Evolutionary conservation across 2,329 filamentous ascomycete genomes (phyloP), one percentile per base, ranked within the genome.

Genomic region (Paecilomyces formosus): DNA sequence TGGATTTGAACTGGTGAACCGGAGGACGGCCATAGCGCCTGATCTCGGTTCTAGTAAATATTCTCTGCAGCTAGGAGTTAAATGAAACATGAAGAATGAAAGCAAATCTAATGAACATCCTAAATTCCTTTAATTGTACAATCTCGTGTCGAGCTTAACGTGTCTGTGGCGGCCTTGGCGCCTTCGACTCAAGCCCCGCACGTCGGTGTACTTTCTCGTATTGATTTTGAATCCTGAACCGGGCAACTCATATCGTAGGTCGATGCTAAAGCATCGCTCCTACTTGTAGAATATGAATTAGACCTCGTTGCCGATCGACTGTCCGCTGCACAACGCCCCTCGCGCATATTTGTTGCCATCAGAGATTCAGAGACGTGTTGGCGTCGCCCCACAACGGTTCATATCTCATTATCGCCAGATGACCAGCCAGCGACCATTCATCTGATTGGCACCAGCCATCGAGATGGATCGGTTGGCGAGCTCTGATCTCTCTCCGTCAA

Each of bases 351-450:
- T 57, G 55, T 31, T 50, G 56, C 50, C 53, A 22, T 55, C 52
- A 35, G 52, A 31, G 30, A 11, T 11, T 31, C 60, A 56, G 59
- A 65, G 65, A 39, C 35, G n/a, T 39, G 35, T 39, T 39, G 35
- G 35, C 15, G 35, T 45, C 15, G 39, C 39, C n/a, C 39, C 13
- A 45, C 39, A 18, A 45, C 39, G n/a, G 39, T 45, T 45, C 39
- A 18, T 18, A 45, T 45, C 39, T 45, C 39, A 45, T 45, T 45
- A 45, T 45, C 8, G 39, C 39, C 13, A 45, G 39, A 45, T 21
- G 13, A 8, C 35, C 39, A 45, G 39, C 39, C n/a, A 18, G 39
- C n/a, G 39, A 45, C 6, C 39, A 11, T n/a, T 18, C 13, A 6
- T 45, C 8, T 45, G 39, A 45, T 45, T 45, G 39, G n/a, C 13